Percentiles rank a stretch among this genome's conserved stretches.
Conservation (phyloP, 331 rosid genomes). For the Cydonia oblonga region DNA sequence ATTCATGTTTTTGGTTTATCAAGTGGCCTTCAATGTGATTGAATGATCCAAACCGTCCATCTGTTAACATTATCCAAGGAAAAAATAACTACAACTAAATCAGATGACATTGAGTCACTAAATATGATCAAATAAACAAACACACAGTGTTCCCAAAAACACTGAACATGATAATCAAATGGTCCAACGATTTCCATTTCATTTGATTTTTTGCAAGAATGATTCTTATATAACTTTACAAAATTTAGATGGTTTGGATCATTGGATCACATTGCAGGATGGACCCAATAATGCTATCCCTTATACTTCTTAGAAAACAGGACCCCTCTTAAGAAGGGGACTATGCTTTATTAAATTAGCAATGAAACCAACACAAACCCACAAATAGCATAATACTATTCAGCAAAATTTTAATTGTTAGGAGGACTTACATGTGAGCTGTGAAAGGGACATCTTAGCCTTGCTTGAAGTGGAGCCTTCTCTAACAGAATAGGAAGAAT, state of each 20-base stretch:
- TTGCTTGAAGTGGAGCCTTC: constrained; percentile 32
- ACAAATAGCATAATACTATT: background rate
- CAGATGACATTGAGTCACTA: background rate
- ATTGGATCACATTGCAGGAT: background rate
- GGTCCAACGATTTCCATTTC: background rate
- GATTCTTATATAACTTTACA: background rate
- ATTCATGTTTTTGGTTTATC: background rate
- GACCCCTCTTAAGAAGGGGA: background rate
- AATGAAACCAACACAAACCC: background rate
- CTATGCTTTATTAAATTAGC: background rate
- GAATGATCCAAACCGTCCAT: background rate
- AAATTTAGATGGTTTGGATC: background rate
- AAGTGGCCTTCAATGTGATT: background rate
- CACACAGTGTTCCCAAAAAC: background rate
- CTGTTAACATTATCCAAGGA: background rate
- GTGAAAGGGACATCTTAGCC: constrained; percentile 20
- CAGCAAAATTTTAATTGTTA: background rate
- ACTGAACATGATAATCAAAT: background rate
- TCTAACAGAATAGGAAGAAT: constrained; percentile 37
- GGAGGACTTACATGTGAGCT: constrained; percentile 37
- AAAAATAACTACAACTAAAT: background rate
- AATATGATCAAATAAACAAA: background rate
- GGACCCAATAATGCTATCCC: background rate
- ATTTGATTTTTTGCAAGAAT: background rate
- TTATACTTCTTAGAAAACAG: background rate